Conservation (phyloP, 768 basidiomycete genomes). For the Clitopilus passeckerianus region DNA sequence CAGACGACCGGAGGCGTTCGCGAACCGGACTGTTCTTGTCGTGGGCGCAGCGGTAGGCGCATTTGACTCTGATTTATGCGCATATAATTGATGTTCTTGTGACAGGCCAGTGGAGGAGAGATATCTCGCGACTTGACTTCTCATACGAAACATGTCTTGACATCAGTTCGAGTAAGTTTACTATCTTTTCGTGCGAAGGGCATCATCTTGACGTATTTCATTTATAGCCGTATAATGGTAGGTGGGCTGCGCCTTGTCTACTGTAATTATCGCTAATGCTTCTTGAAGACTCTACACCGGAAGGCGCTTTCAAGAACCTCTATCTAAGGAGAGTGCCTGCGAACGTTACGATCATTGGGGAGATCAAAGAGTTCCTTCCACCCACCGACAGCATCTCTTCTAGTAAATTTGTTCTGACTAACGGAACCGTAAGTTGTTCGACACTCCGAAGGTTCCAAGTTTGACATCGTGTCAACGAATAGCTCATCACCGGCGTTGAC, state of each 20-base stretch:
- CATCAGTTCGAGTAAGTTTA: not conserved
- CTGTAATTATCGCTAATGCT: not conserved
- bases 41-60: conserved; percentile 35
- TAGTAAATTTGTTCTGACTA: conserved; percentile 26
- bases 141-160: conserved; percentile 10
- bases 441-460: not conserved
- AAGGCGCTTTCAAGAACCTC: not conserved
- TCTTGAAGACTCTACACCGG: not conserved
- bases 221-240: not conserved
- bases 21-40: conserved; percentile 33
- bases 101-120: conserved; percentile 28
- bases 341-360: conserved; percentile 32
- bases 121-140: conserved; percentile 28
- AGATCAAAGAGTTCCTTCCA: conserved; percentile 32
- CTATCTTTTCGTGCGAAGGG: no score
- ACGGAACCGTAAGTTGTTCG: conserved; percentile 26
- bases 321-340: conserved; percentile 18
- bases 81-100: not conserved
- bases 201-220: no score
- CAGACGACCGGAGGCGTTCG: conserved; percentile 28
- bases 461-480: not conserved
- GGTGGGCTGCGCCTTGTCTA: no score
- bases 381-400: conserved; percentile 14
- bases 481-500: conserved; percentile 29
- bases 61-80: no score